Evolutionary conservation across 225 moss, liverwort and hornwort genomes (phyloP).

Genomic region (Thuidium tamariscinum): DNA sequence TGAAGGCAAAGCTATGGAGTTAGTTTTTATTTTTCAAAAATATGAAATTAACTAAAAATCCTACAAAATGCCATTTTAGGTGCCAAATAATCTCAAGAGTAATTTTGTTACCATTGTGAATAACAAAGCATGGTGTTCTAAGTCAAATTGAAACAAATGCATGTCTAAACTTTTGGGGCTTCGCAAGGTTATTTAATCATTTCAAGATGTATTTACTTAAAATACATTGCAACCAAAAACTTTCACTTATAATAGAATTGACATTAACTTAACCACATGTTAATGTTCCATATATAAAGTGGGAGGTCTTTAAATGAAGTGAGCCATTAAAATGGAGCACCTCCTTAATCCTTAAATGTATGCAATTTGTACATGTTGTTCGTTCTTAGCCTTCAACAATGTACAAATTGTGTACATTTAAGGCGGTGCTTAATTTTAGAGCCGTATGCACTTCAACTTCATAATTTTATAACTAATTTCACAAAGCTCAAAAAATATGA

Average conservation of each 20-base stretch:
- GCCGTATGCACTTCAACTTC: too few relatives aligned
- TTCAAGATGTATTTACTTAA: not conserved
- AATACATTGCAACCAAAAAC: not conserved
- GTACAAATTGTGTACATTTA: too few relatives aligned
- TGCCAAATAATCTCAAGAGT: not conserved
- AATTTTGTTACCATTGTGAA: rapidly evolving
- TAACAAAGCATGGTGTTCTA: too few relatives aligned
- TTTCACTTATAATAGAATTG: not conserved
- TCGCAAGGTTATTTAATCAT: not conserved
- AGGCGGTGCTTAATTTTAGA: too few relatives aligned
- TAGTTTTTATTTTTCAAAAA: not conserved
- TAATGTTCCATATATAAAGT: not conserved
- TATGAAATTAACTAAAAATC: too few relatives aligned
- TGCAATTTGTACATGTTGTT: too few relatives aligned
- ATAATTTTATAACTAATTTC: too few relatives aligned
- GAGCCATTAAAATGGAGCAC: too few relatives aligned
- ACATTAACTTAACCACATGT: not conserved
- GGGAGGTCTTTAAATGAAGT: too few relatives aligned
- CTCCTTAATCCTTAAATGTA: too few relatives aligned
- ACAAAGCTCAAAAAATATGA: too few relatives aligned
- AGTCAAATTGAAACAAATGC: not conserved
- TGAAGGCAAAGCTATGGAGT: not conserved
- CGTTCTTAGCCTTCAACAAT: too few relatives aligned
- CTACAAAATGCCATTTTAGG: not conserved
- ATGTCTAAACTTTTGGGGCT: rapidly evolving